Base-by-base conservation (phyloP, 305 asterid genomes). In the Fraxinus angustifolia region DNA sequence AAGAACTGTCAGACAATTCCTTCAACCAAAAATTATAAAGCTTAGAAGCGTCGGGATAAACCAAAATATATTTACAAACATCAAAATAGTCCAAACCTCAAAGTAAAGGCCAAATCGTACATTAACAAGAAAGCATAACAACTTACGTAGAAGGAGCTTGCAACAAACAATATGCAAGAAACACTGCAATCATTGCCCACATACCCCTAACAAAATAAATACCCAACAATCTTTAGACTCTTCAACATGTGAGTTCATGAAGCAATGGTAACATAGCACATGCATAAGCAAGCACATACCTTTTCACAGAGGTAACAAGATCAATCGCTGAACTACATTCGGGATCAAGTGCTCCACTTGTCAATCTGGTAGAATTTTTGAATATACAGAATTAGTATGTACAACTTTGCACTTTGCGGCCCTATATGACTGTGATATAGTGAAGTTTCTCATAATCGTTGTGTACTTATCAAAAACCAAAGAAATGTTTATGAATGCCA, bases 131-230 rank as follows among this genome's bases (percentile, higher is more conserved):
- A 50, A 48, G n/a, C 48, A 78, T 42, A 72, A 48, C n/a, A 80
- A 88, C 98, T 89, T 86, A 96, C 99, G 98, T 96, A 2, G 98
- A 91, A 85, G 99, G 99, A 80, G 98, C 97, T 90, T 94, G 99
- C 79, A 96, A 88, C 91, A 96, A 88, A 87, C 97, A 92, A 83
- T 96, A 96, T 84, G 97, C 93, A 65, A 94, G 98, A 87, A 90
- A 94, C 73, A 94, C 98, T 11, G 98, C 95, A 79, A 92, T 81
- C 98, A 96, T 92, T 81, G 98, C 99, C 97, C 98, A 96, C 62
- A 90, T 78, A 76, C 99, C 99, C 93, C 99, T 96, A 83, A 78
- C 86, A 83, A 84, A 30, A 30, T 4, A 28, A 28, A 26, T 11
- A 60, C 7, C 21, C 23, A 68, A 31, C 40, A 68, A 30, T 68